These are phyloP conservation scores for Pseudozyma flocculosa DNA, from an alignment of 1,284 basidiomycete species.

Conservation along the genomic window DNA sequence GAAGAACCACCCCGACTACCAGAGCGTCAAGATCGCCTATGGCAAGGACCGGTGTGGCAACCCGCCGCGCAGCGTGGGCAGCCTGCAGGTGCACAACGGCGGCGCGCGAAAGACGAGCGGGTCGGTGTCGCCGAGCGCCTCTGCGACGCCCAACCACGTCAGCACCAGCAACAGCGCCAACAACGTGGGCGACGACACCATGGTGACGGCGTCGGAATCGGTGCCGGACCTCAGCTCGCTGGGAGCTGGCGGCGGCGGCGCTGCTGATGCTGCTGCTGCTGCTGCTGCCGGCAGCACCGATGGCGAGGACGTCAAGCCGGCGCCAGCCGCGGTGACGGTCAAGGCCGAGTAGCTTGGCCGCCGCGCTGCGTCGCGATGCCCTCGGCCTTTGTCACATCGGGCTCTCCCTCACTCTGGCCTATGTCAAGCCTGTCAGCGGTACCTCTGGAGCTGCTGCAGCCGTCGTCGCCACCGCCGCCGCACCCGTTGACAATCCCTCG, in stretches of 20 bases:
- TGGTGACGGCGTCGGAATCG: conserved; percentile 38
- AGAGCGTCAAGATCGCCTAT: conserved; percentile 51
- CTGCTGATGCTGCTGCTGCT: background rate
- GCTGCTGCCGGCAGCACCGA: background rate
- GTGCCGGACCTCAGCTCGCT: conserved; percentile 23
- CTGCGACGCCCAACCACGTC: conserved; percentile 1
- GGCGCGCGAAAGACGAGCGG: conserved; percentile 23
- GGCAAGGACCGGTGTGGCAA: conserved; percentile 57
- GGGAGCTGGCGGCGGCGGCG: background rate
- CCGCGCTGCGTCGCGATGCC: too few species aligned
- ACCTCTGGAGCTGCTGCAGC: too few species aligned
- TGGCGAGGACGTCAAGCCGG: background rate
- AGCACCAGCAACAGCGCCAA: background rate
- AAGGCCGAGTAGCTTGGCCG: too few species aligned
- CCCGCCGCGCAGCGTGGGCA: conserved; percentile 40
- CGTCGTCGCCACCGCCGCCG: too few species aligned
- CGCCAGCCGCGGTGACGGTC: conserved; percentile 3
- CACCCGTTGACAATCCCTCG: too few species aligned
- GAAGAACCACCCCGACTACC: conserved; percentile 55
- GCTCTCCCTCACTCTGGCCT: too few species aligned
- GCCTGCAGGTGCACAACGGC: conserved; percentile 6
- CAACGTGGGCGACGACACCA: conserved; percentile 28
- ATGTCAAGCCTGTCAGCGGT: too few species aligned
- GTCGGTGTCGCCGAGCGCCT: conserved; percentile 20
- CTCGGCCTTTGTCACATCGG: too few species aligned